phyloP scores from a whole-genome alignment of 306 rosid species.

The Lathyrus sativus region DNA sequence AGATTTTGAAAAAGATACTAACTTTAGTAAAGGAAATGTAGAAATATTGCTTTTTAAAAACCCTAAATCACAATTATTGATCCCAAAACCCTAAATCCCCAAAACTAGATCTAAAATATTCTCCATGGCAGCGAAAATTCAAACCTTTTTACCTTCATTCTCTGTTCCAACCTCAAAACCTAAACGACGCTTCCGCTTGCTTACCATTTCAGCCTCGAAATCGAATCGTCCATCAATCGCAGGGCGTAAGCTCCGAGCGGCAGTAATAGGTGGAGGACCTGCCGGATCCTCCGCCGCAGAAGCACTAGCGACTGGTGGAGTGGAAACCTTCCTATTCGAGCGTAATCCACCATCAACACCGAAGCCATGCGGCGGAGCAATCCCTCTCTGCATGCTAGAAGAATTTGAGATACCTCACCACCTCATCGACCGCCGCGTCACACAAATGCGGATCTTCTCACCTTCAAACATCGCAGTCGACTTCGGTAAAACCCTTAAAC shows the following conservation, averaged over 20 bases:
- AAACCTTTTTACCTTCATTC: conserved; percentile 32
- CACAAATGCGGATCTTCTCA: conserved; percentile 72
- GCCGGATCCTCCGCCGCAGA: conserved; percentile 94
- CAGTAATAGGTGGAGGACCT: conserved; percentile 90
- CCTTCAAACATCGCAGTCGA: conserved; percentile 90
- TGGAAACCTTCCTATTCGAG: conserved; percentile 79
- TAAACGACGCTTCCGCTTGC: conserved; percentile 3
- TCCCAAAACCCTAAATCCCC: conserved; percentile 32
- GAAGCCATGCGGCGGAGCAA: conserved; percentile 98
- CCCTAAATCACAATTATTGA: conserved; percentile 1
- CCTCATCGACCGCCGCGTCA: conserved; percentile 85
- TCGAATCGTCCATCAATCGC: conserved; percentile 46
- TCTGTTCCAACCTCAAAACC: conserved; percentile 18
- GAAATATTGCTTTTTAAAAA: conserved; percentile 3
- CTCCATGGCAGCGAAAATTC: conserved; percentile 50
- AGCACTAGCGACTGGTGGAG: conserved; percentile 75
- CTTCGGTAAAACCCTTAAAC: conserved; percentile 72
- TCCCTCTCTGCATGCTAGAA: conserved; percentile 88
- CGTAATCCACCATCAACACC: conserved; percentile 67
- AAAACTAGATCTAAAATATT: conserved; percentile 10
- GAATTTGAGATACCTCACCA: conserved; percentile 76
- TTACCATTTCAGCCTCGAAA: conserved; percentile 48
- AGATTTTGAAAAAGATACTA: conserved; percentile 9
- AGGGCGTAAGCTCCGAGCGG: conserved; percentile 82
- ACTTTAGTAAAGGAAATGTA: conserved; percentile 23